These are phyloP conservation scores for Trametes gibbosa DNA, from an alignment of 768 basidiomycete genomes.

Conservation along the genomic window DNA sequence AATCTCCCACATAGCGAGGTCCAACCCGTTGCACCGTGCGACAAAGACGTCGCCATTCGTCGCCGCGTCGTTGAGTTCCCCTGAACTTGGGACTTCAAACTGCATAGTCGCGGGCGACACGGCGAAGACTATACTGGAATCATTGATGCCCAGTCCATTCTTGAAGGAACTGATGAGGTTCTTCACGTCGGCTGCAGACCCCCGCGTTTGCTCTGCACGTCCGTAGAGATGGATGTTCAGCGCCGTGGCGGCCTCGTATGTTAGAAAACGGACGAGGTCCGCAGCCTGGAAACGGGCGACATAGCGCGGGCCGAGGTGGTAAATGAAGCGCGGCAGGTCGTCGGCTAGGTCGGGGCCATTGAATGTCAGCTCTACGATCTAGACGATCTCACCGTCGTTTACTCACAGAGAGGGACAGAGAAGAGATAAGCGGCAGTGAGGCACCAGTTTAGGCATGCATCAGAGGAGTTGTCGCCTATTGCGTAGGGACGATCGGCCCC, in stretches of 20 bases:
- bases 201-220: constrained; percentile 35
- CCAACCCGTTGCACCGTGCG: constrained; percentile 61
- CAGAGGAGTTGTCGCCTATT: constrained; percentile 51
- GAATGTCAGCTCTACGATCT: background rate
- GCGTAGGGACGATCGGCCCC: constrained; percentile 42
- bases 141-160: constrained; percentile 44
- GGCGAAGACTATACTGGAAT: constrained; percentile 39
- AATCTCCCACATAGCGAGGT: constrained; percentile 75
- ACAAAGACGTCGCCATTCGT: constrained; percentile 53
- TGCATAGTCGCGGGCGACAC: constrained; percentile 33
- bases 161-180: constrained; percentile 40
- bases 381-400: background rate
- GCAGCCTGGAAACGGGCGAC: constrained; percentile 73
- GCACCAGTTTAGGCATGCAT: constrained; percentile 59
- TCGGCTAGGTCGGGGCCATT: constrained; percentile 45
- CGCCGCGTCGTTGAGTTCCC: constrained; percentile 11
- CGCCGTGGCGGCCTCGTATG: constrained; percentile 82
- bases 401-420: constrained; percentile 53
- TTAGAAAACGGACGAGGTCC: constrained; percentile 68
- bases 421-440: constrained; percentile 65
- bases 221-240: constrained; percentile 73
- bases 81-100: constrained; percentile 12
- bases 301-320: constrained; percentile 82
- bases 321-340: constrained; percentile 69
- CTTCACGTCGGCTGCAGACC: constrained; percentile 29